Conservation (phyloP, 306 rosid species). For the Medicago arabica region DNA sequence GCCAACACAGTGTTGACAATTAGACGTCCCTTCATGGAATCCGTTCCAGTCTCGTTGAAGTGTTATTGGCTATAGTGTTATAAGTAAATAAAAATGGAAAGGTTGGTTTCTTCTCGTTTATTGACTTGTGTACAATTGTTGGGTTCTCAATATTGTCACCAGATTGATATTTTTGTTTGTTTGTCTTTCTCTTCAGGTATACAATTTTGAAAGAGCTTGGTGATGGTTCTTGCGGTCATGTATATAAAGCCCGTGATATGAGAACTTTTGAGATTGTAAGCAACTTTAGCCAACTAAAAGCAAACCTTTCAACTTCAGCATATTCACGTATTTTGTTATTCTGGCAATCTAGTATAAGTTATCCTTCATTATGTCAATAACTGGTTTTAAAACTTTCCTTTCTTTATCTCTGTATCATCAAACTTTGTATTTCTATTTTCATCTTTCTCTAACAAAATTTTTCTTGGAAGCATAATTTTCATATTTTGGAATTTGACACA, state of each 20-base stretch:
- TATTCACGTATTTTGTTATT: slow-evolving; percentile 20
- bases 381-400: not conserved
- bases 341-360: slow-evolving; percentile 27
- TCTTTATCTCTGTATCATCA: not conserved
- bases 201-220: slow-evolving; percentile 86
- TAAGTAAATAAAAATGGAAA: slow-evolving; percentile 64
- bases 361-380: slow-evolving; percentile 21
- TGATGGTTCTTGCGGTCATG: slow-evolving; percentile 91
- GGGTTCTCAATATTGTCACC: slow-evolving; percentile 35
- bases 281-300: slow-evolving; percentile 29
- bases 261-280: slow-evolving; percentile 77
- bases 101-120: slow-evolving; percentile 54
- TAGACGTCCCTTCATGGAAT: slow-evolving; percentile 66
- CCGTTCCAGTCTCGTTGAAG: slow-evolving; percentile 59
- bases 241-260: slow-evolving; percentile 77
- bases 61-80: slow-evolving; percentile 51
- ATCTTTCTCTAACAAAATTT: slow-evolving; percentile 5
- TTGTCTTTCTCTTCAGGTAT: slow-evolving; percentile 52
- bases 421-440: not conserved
- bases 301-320: slow-evolving; percentile 31
- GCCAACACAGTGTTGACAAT: slow-evolving; percentile 61
- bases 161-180: slow-evolving; percentile 18
- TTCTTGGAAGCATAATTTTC: too few species aligned
- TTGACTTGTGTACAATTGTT: slow-evolving; percentile 15
- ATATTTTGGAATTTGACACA: too few species aligned